These are phyloP conservation scores for Cercophora newfieldiana DNA, from an alignment of 495 filamentous ascomycete species.

Conservation along the genomic window DNA sequence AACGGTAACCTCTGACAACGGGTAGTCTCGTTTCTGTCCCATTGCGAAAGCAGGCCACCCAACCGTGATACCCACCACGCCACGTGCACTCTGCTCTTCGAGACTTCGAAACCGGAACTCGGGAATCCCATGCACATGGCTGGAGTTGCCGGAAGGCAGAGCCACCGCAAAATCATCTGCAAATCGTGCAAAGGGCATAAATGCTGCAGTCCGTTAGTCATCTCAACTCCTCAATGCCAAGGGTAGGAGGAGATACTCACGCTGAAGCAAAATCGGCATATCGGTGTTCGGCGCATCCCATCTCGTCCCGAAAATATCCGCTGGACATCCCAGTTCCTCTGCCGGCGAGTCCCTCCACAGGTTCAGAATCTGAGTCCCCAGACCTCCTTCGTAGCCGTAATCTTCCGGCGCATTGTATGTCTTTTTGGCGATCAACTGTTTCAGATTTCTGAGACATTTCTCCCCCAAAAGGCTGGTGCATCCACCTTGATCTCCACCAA, in stretches of 20 bases:
- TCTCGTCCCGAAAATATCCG: slow-evolving; percentile 2
- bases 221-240: background rate
- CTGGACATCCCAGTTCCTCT: background rate
- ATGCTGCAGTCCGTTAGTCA: background rate
- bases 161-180: background rate
- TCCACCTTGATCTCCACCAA: background rate
- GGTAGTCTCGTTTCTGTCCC: background rate
- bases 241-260: background rate
- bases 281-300: background rate
- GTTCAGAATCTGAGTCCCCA: background rate
- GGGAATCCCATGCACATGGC: background rate
- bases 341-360: background rate
- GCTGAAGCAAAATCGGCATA: background rate
- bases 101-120: background rate
- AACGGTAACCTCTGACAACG: background rate
- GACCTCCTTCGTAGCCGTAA: background rate
- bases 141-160: slow-evolving; percentile 1
- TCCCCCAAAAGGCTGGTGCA: background rate
- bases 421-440: background rate
- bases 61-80: background rate
- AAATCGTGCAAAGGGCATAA: background rate
- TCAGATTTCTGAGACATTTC: background rate
- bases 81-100: background rate
- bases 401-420: background rate
- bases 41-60: background rate